Conservation (phyloP, 2,329 filamentous ascomycete species). For the Fusarium neocosmosporiellum region DNA sequence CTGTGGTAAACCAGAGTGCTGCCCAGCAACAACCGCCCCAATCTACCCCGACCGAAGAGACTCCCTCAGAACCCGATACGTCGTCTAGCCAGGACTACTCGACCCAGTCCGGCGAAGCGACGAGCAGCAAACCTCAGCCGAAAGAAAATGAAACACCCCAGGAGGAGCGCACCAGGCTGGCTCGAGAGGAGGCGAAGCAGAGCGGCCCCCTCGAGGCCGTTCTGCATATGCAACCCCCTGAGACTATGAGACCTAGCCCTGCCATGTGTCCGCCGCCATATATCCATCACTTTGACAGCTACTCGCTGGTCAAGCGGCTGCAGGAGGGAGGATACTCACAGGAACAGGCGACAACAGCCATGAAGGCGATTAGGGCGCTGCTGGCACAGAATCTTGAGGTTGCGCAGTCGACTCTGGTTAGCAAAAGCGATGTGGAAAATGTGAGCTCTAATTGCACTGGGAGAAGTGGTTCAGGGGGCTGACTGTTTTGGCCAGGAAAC, state of each 20-base stretch:
- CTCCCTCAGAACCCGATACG: slow-evolving; percentile 8
- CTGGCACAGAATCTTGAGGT: slow-evolving; percentile 83
- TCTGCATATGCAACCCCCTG: slow-evolving; percentile 57
- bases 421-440: slow-evolving; percentile 94
- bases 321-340: slow-evolving; percentile 78
- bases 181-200: slow-evolving; percentile 53
- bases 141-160: slow-evolving; percentile 18
- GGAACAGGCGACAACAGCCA: slow-evolving; percentile 82
- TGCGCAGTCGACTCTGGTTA: slow-evolving; percentile 83
- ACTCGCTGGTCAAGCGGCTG: slow-evolving; percentile 85
- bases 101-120: slow-evolving; percentile 7
- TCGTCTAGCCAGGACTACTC: not conserved
- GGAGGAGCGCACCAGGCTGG: slow-evolving; percentile 44
- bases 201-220: slow-evolving; percentile 64
- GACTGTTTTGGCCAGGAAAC: slow-evolving; percentile 67
- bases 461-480: slow-evolving; percentile 8
- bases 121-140: slow-evolving; percentile 10
- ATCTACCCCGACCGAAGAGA: not conserved
- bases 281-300: slow-evolving; percentile 97
- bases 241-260: slow-evolving; percentile 63
- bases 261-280: slow-evolving; percentile 81
- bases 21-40: slow-evolving; percentile 18
- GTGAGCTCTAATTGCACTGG: slow-evolving; percentile 39
- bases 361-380: slow-evolving; percentile 89
- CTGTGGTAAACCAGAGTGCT: slow-evolving; percentile 5